Evolutionary conservation across 2,329 filamentous ascomycete species (phyloP).

Genomic region (Colletotrichum eremochloae): DNA sequence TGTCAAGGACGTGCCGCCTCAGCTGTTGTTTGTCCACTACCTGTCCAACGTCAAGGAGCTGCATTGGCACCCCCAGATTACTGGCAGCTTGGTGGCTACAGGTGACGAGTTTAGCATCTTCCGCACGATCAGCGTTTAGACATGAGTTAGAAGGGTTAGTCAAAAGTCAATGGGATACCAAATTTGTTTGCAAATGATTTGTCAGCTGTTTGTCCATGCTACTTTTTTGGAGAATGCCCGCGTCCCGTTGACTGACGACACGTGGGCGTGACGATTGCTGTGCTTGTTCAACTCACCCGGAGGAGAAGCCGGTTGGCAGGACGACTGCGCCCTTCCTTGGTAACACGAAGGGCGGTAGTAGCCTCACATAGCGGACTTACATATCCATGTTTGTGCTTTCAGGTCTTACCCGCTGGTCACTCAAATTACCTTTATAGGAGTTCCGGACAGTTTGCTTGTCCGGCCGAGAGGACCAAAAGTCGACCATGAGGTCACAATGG

Average conservation of each 20-base stretch:
- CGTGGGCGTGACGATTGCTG: constrained; percentile 14
- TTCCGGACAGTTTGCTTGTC: background rate
- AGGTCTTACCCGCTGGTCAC: constrained; percentile 29
- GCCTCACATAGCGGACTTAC: constrained; percentile 11
- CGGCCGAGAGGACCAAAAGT: background rate
- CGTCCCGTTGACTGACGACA: constrained; percentile 1
- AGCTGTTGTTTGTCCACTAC: constrained; percentile 96
- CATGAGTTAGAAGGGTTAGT: constrained; percentile 40
- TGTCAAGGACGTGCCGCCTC: constrained; percentile 90
- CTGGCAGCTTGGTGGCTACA: constrained; percentile 88
- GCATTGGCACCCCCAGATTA: constrained; percentile 98
- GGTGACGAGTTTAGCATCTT: constrained; percentile 91
- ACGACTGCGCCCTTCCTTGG: background rate
- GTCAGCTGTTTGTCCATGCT: constrained; percentile 9
- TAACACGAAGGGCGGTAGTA: constrained; percentile 11
- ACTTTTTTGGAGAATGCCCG: background rate
- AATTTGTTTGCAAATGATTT: constrained; percentile 32
- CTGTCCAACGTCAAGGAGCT: constrained; percentile 95
- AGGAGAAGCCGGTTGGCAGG: constrained; percentile 15
- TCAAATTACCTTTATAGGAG: constrained; percentile 7
- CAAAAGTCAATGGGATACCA: constrained; percentile 40
- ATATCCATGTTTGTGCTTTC: constrained; percentile 16
- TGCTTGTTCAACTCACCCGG: background rate
- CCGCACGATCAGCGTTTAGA: constrained; percentile 84
- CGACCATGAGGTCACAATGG: background rate